phyloP scores from a whole-genome alignment of 768 basidiomycete species.

The Crucibulum laeve region DNA sequence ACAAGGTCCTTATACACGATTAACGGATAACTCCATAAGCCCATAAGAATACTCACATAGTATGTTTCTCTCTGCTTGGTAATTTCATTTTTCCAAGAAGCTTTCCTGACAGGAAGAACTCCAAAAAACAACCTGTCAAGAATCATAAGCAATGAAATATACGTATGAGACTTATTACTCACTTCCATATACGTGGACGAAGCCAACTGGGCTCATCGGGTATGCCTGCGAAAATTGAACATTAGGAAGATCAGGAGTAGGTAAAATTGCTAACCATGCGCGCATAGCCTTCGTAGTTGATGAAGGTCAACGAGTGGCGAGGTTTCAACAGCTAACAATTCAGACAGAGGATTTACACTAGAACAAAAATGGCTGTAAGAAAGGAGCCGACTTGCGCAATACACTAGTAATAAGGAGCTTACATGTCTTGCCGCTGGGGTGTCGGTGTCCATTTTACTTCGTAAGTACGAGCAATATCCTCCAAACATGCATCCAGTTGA shows the following conservation, averaged over 20 bases:
- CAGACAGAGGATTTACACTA: slow-evolving; percentile 55
- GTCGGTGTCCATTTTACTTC: slow-evolving; percentile 61
- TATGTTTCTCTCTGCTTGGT: no score
- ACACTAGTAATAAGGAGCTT: slow-evolving; percentile 13
- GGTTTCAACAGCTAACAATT: slow-evolving; percentile 49
- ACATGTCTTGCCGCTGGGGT: slow-evolving; percentile 60
- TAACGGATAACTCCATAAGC: slow-evolving; percentile 16
- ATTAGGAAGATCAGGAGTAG: neutral
- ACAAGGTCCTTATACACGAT: slow-evolving; percentile 54
- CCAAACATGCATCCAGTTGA: slow-evolving; percentile 52
- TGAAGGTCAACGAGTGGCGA: slow-evolving; percentile 51
- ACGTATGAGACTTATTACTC: slow-evolving; percentile 16
- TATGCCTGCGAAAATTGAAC: slow-evolving; percentile 42
- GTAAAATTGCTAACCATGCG: slow-evolving; percentile 43
- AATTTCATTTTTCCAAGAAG: slow-evolving; percentile 56
- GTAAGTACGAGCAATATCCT: slow-evolving; percentile 47
- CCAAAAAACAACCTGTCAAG: slow-evolving; percentile 55
- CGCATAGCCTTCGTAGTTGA: slow-evolving; percentile 52
- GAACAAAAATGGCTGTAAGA: slow-evolving; percentile 8
- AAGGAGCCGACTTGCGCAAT: neutral
- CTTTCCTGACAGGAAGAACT: slow-evolving; percentile 51
- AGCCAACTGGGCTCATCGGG: slow-evolving; percentile 74
- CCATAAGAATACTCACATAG: slow-evolving; percentile 76
- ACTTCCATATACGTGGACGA: slow-evolving; percentile 78
- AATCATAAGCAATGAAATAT: slow-evolving; percentile 4